Conservation (phyloP, 2,329 filamentous ascomycete genomes). For the Penicillium italicum region DNA sequence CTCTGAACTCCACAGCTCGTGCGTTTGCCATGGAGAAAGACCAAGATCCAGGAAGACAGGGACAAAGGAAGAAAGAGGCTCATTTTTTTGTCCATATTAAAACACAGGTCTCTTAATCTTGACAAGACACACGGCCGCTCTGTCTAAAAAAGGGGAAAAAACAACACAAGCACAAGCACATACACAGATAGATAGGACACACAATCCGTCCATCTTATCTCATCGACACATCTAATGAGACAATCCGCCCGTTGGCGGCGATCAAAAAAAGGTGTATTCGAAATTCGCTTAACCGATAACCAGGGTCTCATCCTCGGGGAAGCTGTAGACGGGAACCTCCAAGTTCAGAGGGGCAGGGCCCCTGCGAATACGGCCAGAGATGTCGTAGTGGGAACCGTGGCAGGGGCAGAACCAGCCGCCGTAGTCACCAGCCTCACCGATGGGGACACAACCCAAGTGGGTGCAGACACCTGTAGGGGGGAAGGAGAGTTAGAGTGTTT, state of each 20-base stretch:
- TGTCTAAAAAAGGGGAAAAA: slow-evolving; percentile 30
- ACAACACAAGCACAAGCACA: slow-evolving; percentile 21
- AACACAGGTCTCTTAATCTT: slow-evolving; percentile 39
- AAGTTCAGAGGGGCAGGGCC: slow-evolving; percentile 96
- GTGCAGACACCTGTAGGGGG: slow-evolving; percentile 79
- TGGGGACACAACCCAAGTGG: slow-evolving; percentile 97
- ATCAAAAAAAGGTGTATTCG: slow-evolving; percentile 11
- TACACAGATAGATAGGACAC: slow-evolving; percentile 22
- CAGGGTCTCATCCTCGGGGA: slow-evolving; percentile 83
- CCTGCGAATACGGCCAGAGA: slow-evolving; percentile 96
- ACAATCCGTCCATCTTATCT: slow-evolving; percentile 19
- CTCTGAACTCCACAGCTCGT: slow-evolving; percentile 7
- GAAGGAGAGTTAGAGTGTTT: background rate
- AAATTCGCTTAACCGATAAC: slow-evolving; percentile 75
- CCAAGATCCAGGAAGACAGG: slow-evolving; percentile 16
- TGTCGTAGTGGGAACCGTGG: slow-evolving; percentile 99
- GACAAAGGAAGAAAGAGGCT: slow-evolving; percentile 29
- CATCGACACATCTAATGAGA: slow-evolving; percentile 18
- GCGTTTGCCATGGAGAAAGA: slow-evolving; percentile 9
- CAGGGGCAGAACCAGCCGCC: slow-evolving; percentile 99
- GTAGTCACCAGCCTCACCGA: slow-evolving; percentile 95
- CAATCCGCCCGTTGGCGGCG: slow-evolving; percentile 3
- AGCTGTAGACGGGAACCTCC: slow-evolving; percentile 88
- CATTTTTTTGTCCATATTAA: slow-evolving; percentile 40
- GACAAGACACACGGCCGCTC: slow-evolving; percentile 34